Percentiles rank a stretch among this genome's conserved stretches.
Conservation (phyloP, 2,329 filamentous ascomycete species). For the Neoascochyta sp. region DNA sequence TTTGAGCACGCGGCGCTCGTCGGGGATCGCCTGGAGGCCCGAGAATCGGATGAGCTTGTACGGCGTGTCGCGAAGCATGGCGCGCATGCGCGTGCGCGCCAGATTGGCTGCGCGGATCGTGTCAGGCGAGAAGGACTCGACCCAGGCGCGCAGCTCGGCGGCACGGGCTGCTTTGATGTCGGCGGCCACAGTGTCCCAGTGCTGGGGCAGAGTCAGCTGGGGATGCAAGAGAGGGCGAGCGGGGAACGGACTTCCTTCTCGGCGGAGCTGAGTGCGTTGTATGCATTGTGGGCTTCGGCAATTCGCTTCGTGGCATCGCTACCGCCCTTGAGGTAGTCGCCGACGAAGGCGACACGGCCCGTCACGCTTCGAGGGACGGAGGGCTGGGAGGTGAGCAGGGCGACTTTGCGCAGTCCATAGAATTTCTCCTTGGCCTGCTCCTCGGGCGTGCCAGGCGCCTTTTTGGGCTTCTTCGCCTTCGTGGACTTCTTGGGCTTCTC, state of each 20-base stretch:
- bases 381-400: too few relatives aligned
- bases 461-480: slow-evolving; percentile 23
- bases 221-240: background rate
- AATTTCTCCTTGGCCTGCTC: slow-evolving; percentile 28
- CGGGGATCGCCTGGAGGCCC: too few relatives aligned
- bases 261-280: slow-evolving; percentile 29
- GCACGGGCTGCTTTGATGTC: slow-evolving; percentile 45
- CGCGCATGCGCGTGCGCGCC: too few relatives aligned
- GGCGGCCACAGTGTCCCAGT: slow-evolving; percentile 51
- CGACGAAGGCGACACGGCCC: slow-evolving; percentile 26
- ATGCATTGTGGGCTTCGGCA: slow-evolving; percentile 8
- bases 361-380: too few relatives aligned
- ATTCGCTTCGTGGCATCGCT: slow-evolving; percentile 1
- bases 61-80: too few relatives aligned
- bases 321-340: slow-evolving; percentile 15
- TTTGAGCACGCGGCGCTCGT: too few relatives aligned
- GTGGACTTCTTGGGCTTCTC: slow-evolving; percentile 25
- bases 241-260: slow-evolving; percentile 34
- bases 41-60: too few relatives aligned
- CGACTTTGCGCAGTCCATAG: slow-evolving; percentile 35
- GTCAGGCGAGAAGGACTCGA: slow-evolving; percentile 52
- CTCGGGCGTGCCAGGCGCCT: slow-evolving; percentile 24
- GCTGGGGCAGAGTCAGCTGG: too few relatives aligned
- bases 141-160: slow-evolving; percentile 51
- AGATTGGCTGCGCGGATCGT: slow-evolving; percentile 58